Conservation (phyloP, 371 early-diverging fungal genomes). For the Mycotypha africana region DNA sequence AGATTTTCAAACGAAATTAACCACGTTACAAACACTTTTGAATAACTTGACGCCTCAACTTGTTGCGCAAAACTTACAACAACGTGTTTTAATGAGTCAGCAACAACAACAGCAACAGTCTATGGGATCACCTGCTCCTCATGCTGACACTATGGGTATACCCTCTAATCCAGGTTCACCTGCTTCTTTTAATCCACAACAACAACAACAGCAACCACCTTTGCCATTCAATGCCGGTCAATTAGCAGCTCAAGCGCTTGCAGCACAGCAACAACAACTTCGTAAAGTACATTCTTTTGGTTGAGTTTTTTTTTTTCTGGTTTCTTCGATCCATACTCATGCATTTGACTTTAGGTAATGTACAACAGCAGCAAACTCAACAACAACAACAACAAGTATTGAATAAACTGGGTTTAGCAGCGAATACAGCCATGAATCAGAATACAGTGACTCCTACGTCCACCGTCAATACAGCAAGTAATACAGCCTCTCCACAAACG, state of each 20-base stretch:
- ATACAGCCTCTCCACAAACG: constrained; percentile 14
- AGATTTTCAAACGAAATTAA: constrained; percentile 22
- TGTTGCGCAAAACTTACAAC: constrained; percentile 16
- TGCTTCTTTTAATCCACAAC: constrained; percentile 16
- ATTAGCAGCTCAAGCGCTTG: neutral
- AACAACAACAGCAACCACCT: constrained; percentile 3
- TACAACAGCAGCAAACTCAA: constrained; percentile 3
- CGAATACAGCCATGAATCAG: no score
- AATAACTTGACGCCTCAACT: constrained; percentile 26
- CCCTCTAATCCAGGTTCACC: constrained; percentile 17
- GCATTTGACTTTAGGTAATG: constrained; percentile 5
- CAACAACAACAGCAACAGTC: constrained; percentile 6
- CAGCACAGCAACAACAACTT: constrained; percentile 12
- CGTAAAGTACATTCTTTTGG: no score
- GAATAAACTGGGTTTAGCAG: constrained; percentile 15
- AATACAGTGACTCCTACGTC: no score
- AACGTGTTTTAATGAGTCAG: constrained; percentile 18
- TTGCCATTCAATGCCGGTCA: neutral
- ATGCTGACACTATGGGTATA: constrained; percentile 14
- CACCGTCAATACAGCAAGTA: neutral
- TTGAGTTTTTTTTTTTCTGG: no score
- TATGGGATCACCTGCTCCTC: constrained; percentile 10
- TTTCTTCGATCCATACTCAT: neutral
- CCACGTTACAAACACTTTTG: constrained; percentile 25
- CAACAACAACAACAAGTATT: constrained; percentile 12